Evolutionary conservation across 73 alveolate genomes (phyloP).

Genomic region (Paramecium caudatum): DNA sequence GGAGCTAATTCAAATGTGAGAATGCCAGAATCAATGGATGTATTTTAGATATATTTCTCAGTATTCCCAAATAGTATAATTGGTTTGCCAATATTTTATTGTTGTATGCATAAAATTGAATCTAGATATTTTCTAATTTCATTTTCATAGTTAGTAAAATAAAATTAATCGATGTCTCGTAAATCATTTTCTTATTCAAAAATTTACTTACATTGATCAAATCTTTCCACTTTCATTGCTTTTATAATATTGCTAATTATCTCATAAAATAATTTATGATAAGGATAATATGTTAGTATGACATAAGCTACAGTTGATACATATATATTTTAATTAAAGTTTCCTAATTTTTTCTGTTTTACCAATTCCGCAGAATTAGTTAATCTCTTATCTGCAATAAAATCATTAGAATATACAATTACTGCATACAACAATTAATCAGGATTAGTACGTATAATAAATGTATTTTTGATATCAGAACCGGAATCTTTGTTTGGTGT

Average conservation of each 20-base stretch:
- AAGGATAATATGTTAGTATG: slow-evolving; percentile 32
- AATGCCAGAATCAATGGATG: neutral
- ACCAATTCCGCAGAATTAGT: slow-evolving; percentile 24
- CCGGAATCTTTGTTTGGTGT: slow-evolving; percentile 54
- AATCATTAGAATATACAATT: neutral
- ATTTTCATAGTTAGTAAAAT: slow-evolving; percentile 7
- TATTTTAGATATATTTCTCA: neutral
- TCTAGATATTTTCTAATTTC: slow-evolving; percentile 31
- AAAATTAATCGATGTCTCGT: slow-evolving; percentile 20
- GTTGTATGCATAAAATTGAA: neutral
- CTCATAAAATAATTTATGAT: neutral
- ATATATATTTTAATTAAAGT: neutral
- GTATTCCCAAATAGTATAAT: neutral
- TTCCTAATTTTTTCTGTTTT: slow-evolving; percentile 19
- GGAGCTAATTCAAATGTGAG: slow-evolving; percentile 41
- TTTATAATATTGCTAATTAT: neutral
- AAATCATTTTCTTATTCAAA: neutral
- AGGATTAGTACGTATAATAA: slow-evolving; percentile 11
- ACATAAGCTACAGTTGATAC: slow-evolving; percentile 11
- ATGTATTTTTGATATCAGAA: neutral
- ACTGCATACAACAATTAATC: slow-evolving; percentile 54
- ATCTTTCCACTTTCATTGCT: neutral
- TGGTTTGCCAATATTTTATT: neutral
- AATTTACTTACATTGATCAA: neutral
- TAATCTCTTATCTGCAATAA: slow-evolving; percentile 35